These are phyloP conservation scores for Aspergillus awamori DNA, from an alignment of 2,329 filamentous ascomycete genomes.

Conservation along the genomic window DNA sequence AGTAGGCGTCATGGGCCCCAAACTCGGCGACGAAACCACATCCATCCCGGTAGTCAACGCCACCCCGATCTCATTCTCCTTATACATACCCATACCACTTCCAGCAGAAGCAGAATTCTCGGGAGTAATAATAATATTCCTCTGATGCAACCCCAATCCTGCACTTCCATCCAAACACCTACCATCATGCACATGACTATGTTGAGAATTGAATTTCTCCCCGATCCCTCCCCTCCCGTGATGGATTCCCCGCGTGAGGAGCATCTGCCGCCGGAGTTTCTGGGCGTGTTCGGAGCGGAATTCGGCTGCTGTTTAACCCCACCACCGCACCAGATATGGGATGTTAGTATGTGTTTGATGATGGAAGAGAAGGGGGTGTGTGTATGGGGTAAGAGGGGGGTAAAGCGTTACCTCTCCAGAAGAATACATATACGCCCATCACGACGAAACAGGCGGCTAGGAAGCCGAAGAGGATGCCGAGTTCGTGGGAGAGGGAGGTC, in stretches of 20 bases:
- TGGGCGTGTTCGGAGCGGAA: conserved; percentile 35
- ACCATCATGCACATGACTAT: too few species aligned
- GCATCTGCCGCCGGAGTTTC: conserved; percentile 7
- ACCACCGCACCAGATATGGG: background rate
- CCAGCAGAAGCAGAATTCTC: too few species aligned
- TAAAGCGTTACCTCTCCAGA: conserved; percentile 40
- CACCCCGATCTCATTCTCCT: conserved; percentile 16
- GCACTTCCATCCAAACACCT: too few species aligned
- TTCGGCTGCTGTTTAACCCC: conserved; percentile 21
- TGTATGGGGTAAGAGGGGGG: background rate
- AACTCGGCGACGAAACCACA: background rate
- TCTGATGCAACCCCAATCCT: too few species aligned
- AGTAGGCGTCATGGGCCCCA: background rate
- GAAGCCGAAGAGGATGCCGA: conserved; percentile 46
- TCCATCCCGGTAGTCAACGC: conserved; percentile 5
- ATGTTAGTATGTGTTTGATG: too few species aligned
- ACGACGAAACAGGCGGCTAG: conserved; percentile 36
- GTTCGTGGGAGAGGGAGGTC: conserved; percentile 37
- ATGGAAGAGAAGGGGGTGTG: too few species aligned
- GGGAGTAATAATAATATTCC: too few species aligned
- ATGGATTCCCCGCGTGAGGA: conserved; percentile 23
- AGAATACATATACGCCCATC: conserved; percentile 37
- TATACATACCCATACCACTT: too few species aligned
- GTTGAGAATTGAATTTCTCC: conserved; percentile 29
- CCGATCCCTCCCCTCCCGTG: conserved; percentile 25